Evolutionary conservation across 495 filamentous ascomycete species (phyloP).

Genomic region (Aspergillus ellipticus): DNA sequence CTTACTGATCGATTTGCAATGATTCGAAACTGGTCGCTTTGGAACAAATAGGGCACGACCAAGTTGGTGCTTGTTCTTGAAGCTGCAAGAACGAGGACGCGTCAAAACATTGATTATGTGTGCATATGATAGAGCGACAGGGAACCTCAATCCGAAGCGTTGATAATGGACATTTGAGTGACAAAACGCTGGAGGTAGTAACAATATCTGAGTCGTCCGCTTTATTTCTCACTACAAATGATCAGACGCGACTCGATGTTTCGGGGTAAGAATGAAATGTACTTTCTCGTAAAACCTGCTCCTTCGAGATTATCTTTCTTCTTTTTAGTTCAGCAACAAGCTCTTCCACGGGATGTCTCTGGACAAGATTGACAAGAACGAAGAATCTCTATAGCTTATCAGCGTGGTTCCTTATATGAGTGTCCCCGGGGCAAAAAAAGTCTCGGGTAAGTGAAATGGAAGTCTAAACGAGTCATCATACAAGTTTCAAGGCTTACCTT

Average conservation of each 20-base stretch:
- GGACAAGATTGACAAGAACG: slow-evolving; percentile 69
- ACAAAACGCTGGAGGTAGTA: slow-evolving; percentile 80
- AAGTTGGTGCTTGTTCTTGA: slow-evolving; percentile 93
- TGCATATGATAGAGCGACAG: slow-evolving; percentile 73
- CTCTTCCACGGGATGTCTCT: slow-evolving; percentile 63
- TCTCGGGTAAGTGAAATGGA: background rate
- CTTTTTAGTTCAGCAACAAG: slow-evolving; percentile 65
- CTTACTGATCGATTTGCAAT: slow-evolving; percentile 83
- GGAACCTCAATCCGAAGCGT: slow-evolving; percentile 77
- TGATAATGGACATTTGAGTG: slow-evolving; percentile 86
- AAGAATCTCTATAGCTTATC: slow-evolving; percentile 64
- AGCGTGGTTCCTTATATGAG: background rate
- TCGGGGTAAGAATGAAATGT: slow-evolving; percentile 17
- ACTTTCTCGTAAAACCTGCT: slow-evolving; percentile 82
- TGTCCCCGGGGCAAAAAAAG: background rate
- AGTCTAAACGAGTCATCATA: slow-evolving; percentile 5
- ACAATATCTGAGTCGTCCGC: slow-evolving; percentile 85
- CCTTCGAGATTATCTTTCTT: slow-evolving; percentile 70
- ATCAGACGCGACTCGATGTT: slow-evolving; percentile 10
- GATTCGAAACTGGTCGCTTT: slow-evolving; percentile 76
- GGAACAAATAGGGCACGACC: slow-evolving; percentile 89
- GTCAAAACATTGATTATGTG: slow-evolving; percentile 93
- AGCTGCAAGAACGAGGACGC: slow-evolving; percentile 88
- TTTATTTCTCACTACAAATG: slow-evolving; percentile 64
- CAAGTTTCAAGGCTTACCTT: slow-evolving; percentile 55